A percentile compares a stretch with the other conserved stretches of the same genome.
phyloP scores from a whole-genome alignment of 257 asterid species.

The Paraleonurus japonicus region DNA sequence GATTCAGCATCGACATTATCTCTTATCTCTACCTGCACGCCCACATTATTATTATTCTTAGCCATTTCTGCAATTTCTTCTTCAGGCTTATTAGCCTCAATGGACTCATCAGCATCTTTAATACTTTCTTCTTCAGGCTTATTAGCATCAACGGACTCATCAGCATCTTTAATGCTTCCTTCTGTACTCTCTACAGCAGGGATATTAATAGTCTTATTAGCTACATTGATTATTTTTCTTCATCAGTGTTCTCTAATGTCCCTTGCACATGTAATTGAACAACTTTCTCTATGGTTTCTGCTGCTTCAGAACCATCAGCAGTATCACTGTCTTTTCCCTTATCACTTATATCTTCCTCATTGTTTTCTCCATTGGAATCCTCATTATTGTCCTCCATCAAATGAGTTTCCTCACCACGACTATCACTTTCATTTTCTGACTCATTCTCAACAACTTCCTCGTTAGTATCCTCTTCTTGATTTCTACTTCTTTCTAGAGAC shows the following conservation, averaged over 20 bases:
- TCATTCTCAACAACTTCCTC: constrained; percentile 41
- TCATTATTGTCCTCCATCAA: constrained; percentile 50
- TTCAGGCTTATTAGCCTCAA: constrained; percentile 7
- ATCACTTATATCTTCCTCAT: constrained; percentile 28
- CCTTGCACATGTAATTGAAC: constrained; percentile 2
- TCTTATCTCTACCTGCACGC: constrained; percentile 13
- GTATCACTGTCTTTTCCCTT: constrained; percentile 13
- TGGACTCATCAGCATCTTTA: constrained; percentile 10
- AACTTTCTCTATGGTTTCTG: not conserved
- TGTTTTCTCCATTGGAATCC: constrained; percentile 33
- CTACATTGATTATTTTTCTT: constrained; percentile 1
- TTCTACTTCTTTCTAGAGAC: constrained; percentile 35
- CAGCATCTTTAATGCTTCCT: not conserved
- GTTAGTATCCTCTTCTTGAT: constrained; percentile 25
- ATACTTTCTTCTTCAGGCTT: not conserved
- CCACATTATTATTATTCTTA: not conserved
- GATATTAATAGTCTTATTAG: not conserved
- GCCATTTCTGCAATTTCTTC: not conserved
- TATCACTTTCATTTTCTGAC: constrained; percentile 56
- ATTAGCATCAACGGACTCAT: constrained; percentile 18
- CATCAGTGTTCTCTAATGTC: not conserved
- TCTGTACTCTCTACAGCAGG: not conserved
- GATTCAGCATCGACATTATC: constrained; percentile 20
- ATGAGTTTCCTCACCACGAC: constrained; percentile 47
- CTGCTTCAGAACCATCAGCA: constrained; percentile 21